phyloP scores from a whole-genome alignment of 2,329 filamentous ascomycete species.

The Cladorrhinum sp. region DNA sequence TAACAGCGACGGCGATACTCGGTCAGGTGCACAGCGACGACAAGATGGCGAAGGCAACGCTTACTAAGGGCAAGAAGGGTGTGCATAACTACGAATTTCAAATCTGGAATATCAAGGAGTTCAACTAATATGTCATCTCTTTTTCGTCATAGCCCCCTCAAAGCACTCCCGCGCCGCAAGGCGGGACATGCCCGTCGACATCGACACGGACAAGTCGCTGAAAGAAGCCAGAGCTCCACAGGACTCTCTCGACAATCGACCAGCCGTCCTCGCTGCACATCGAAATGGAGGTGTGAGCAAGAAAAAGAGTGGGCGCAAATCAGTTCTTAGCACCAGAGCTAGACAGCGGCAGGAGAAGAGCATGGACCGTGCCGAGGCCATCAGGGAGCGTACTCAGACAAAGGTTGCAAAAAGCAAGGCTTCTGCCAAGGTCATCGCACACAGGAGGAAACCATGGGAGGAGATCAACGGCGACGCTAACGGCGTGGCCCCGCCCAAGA shows the following conservation, averaged over 20 bases:
- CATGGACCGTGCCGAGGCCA: constrained; percentile 56
- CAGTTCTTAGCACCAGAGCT: constrained; percentile 53
- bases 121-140: neutral
- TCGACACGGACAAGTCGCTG: constrained; percentile 69
- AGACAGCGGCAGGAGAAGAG: constrained; percentile 55
- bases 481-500: constrained; percentile 7
- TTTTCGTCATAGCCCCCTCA: constrained; percentile 52
- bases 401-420: constrained; percentile 27
- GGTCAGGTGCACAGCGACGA: neutral
- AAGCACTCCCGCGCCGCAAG: constrained; percentile 72
- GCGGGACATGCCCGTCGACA: constrained; percentile 66
- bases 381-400: constrained; percentile 52
- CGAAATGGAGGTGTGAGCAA: constrained; percentile 65
- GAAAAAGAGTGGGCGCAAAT: constrained; percentile 59
- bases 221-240: constrained; percentile 55
- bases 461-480: constrained; percentile 25
- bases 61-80: constrained; percentile 28
- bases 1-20: neutral
- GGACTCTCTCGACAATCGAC: constrained; percentile 48
- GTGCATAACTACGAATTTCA: neutral
- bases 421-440: constrained; percentile 24
- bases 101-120: constrained; percentile 1
- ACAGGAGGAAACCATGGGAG: constrained; percentile 27
- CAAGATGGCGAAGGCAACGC: constrained; percentile 36
- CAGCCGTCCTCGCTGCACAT: constrained; percentile 67